Evolutionary conservation across 2,329 filamentous ascomycete genomes (phyloP), one percentile per base, ranked within the genome.

Genomic region (Pyrenochaeta sp.): DNA sequence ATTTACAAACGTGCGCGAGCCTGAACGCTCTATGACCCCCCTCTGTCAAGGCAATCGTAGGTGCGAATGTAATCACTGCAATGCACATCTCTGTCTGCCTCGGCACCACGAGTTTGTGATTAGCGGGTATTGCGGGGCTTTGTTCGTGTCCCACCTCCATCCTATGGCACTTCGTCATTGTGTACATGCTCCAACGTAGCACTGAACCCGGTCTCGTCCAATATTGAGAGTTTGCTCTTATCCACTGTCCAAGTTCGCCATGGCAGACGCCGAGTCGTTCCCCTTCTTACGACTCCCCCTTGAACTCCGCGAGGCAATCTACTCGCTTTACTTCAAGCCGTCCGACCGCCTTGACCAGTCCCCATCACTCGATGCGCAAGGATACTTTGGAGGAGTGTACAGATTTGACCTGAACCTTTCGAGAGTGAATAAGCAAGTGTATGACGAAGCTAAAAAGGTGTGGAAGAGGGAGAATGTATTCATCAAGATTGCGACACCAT

Each of bases 401-500:
- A 27, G 44, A 6, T 75, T 73, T 51, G 67, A 74, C 20, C 56
- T 74, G 7, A 69, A 73, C 9, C 71, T 84, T n/a, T 77, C 78
- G 56, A 68, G 60, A 7, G 65, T 78, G 14, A 80, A 75, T 59
- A 77, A 74, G 9, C 80, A 81, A 20, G 40, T 42, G 6, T 77
- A 80, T 55, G 58, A 69, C 49, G 82, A 85, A 61, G 73, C 81
- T 2, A 74, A 74, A 44, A 75, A 72, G 33, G 70, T 83, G 41
- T 84, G 83, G 71, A 75, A 75, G 49, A 64, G 77, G n/a, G 73
- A 81, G 35, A 82, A 82, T 55, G 65, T 75, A 18, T 84, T 83
- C 63, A 72, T 80, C 5, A 69, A 75, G 36, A 72, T 82, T 48
- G 75, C 77, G 37, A 81, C 80, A 21, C 80, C 82, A 40, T 82